Evolutionary conservation across 805 yeast species (phyloP), one percentile per base, ranked within the genome.

Genomic region (Lipomyces anomalus): DNA sequence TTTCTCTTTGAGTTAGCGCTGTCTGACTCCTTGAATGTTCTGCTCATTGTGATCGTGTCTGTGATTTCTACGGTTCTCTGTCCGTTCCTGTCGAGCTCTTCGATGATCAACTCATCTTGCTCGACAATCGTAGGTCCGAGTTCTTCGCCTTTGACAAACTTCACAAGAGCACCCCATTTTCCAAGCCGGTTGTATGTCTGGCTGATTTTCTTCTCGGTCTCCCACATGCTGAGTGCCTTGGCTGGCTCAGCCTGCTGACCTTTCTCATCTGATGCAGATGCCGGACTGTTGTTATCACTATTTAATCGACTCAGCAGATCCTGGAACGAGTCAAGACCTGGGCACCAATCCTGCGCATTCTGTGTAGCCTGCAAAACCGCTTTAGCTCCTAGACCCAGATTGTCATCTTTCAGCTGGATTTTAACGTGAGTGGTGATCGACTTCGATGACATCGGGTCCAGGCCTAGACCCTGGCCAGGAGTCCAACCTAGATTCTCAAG

Each of bases 321-420:
- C 68, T 90, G 98, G 62, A 92, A 90, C 2, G 83, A 95, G 63
- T 92, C 97, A 35, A 90, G 71, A 3, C 97, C 96, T 7, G 88
- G 84, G 55, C 90, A 80, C 54, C 86, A 95, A 47, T 86, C 95
- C 57, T 81, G 79, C 55, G 82, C 62, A 30, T 63, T 92, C 36
- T 69, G 74, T 55, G 76, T 75, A 35, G 70, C 71, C 44, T 73
- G 73, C 57, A 73, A 72, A 9, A 79, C 76, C 35, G 82, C 67
- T 53, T 76, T 79, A 9, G 55, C 55, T n/a, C 98, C 98, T 5
- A 90, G 70, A 0, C 98, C 98, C 2, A 78, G 65, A 42, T 75
- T 85, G 57, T 90, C 96, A 35, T 82, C 86, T 63, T 89, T 90
- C 11, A 87, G 67, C 3, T 77, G 65, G 9, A 92, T 92, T 60